These are phyloP conservation scores for Hemisphaericaspora subhashii DNA, from an alignment of 1,139 yeast genomes.

Conservation along the genomic window DNA sequence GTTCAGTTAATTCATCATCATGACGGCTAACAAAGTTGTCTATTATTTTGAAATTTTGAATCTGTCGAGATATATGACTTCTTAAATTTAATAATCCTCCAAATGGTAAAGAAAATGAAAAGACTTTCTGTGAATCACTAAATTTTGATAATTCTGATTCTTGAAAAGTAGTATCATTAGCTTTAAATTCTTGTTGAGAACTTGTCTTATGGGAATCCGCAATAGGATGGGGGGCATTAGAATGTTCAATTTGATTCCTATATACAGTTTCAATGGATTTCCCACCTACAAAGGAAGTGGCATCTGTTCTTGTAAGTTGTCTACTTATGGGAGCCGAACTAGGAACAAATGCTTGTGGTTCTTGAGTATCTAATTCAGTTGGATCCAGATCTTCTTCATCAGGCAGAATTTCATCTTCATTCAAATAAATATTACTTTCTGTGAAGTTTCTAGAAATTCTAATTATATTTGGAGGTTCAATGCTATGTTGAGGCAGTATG, in stretches of 20 bases:
- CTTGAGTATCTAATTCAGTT: background rate
- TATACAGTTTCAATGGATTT: conserved; percentile 16
- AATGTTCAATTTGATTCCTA: conserved; percentile 4
- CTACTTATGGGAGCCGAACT: conserved; percentile 2
- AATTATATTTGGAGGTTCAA: conserved; percentile 5
- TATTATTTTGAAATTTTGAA: conserved; percentile 11
- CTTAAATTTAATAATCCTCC: conserved; percentile 27
- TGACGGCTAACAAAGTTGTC: conserved; percentile 20
- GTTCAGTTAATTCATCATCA: conserved; percentile 21
- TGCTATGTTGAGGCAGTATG: conserved; percentile 15
- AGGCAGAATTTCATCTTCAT: conserved; percentile 12
- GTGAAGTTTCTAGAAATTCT: background rate
- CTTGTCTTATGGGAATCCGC: conserved; percentile 16
- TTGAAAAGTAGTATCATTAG: conserved; percentile 9
- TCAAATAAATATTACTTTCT: conserved; percentile 7
- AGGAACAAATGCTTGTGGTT: background rate
- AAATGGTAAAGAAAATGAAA: conserved; percentile 43
- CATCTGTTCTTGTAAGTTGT: conserved; percentile 30
- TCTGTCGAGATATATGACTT: conserved; percentile 17
- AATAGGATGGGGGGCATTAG: conserved; percentile 14
- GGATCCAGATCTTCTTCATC: conserved; percentile 10
- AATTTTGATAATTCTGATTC: conserved; percentile 15
- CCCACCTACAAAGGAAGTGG: conserved; percentile 45
- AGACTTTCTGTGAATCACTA: conserved; percentile 29
- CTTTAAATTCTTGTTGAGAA: conserved; percentile 14